Base-by-base conservation (phyloP, 257 asterid genomes). In the Cynanchum wilfordii region DNA sequence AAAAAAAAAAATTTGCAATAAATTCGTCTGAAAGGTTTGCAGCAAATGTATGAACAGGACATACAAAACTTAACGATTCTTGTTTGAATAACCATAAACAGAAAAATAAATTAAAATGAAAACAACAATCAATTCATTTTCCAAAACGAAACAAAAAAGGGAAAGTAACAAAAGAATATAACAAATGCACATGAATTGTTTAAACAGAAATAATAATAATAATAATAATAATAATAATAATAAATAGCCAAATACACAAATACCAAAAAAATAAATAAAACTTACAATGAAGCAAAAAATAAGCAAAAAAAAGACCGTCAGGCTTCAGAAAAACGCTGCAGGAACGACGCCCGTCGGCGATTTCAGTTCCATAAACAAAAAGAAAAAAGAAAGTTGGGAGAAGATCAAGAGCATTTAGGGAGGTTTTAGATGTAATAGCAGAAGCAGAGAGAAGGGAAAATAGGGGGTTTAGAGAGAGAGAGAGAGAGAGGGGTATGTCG, bases 401-500 rank as follows among this genome's bases (percentile, higher is more conserved):
- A 20, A 17, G 42, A 19, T 38, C 30, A 17, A 7, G 57, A 20
- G 55, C 44, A 73, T 51, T 30, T 30, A 22, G 36, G 29, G 33
- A 49, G 68, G 30, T 75, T 72, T 66, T 30, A 58, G 66, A 17
- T 25, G 2, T 15, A 38, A 60, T 60, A 2, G 45, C 44, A 60
- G 17, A 5, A 62, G 13, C 17, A 6, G 9, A 44, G 22, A 19
- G 67, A 22, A 5, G 30, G 16, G n/a, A 55, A 51, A 76, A 52
- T 59, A 70, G 59, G 24, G 81, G 86, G 74, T 68, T 79, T 72
- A 68, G 72, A 59, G 73, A 66, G 65, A 68, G 77, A 51, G 20
- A 58, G 68, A 13, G 69, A 20, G 22, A 3, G 60, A 4, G 55
- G 45, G 57, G 47, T 27, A 59, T 40, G 73, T 40, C 42, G 74